phyloP scores from a whole-genome alignment of 306 rosid genomes.

The Gillenia trifoliata region DNA sequence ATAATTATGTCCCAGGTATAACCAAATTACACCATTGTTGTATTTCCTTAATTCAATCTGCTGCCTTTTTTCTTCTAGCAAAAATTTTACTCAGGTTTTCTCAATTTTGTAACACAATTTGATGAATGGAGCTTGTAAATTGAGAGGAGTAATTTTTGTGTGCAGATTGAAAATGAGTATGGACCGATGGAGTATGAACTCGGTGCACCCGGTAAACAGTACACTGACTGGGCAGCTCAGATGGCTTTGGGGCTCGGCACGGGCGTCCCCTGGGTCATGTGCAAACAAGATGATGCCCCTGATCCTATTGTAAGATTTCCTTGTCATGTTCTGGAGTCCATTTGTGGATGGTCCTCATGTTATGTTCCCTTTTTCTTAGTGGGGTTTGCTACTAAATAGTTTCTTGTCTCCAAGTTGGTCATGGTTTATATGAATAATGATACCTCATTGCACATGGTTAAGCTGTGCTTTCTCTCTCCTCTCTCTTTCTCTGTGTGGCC shows the following conservation, averaged over 20 bases:
- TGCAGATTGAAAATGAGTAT: constrained; percentile 94
- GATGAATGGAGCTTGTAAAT: constrained; percentile 1
- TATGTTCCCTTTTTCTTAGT: constrained; percentile 27
- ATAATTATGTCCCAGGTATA: constrained; percentile 95
- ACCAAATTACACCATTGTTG: neutral
- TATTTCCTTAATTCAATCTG: constrained; percentile 11
- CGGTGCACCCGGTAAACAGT: constrained; percentile 79
- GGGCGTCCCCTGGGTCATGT: constrained; percentile 99
- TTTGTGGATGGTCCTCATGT: constrained; percentile 1
- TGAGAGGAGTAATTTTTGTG: constrained; percentile 20
- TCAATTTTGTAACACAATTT: neutral
- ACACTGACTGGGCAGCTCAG: constrained; percentile 85
- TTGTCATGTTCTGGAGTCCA: constrained; percentile 10
- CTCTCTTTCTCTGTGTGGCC: constrained; percentile 12
- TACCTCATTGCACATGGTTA: constrained; percentile 31
- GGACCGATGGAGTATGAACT: constrained; percentile 89
- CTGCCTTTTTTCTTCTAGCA: neutral
- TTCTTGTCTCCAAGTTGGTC: constrained; percentile 26
- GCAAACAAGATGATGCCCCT: constrained; percentile 99
- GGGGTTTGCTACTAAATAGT: constrained; percentile 26
- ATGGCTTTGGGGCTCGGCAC: constrained; percentile 92
- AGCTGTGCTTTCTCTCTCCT: constrained; percentile 17
- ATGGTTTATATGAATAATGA: constrained; percentile 21
- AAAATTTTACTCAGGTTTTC: neutral
- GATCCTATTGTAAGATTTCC: constrained; percentile 79